Percentiles rank a stretch among this genome's conserved stretches.
phyloP scores from a whole-genome alignment of 1,284 basidiomycete genomes.

The Irpex sp. region DNA sequence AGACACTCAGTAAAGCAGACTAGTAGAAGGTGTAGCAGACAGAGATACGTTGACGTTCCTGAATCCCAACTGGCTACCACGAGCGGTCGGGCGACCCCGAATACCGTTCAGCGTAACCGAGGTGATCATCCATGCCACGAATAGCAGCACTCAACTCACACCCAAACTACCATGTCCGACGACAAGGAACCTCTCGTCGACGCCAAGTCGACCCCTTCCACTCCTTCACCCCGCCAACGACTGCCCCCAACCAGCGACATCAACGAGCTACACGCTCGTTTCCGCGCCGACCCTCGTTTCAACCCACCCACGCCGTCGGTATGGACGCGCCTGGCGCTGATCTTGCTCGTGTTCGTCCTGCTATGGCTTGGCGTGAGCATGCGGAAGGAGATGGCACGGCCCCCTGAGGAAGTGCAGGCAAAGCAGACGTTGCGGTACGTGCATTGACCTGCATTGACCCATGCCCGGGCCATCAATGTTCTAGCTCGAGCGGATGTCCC shows the following conservation, averaged over 20 bases:
- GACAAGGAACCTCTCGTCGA: slow-evolving; percentile 13
- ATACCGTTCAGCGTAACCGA: neutral
- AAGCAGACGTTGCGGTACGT: slow-evolving; percentile 34
- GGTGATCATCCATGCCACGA: neutral
- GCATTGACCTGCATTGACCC: neutral
- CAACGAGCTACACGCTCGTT: slow-evolving; percentile 20
- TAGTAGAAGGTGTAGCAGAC: neutral
- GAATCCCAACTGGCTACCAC: too few species aligned
- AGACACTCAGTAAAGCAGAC: neutral
- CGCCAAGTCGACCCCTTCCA: slow-evolving; percentile 1
- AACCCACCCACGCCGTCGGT: slow-evolving; percentile 39
- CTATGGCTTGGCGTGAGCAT: slow-evolving; percentile 41
- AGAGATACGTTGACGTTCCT: neutral
- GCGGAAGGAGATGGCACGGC: slow-evolving; percentile 20
- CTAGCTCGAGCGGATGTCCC: neutral
- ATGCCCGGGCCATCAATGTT: neutral
- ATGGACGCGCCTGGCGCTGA: slow-evolving; percentile 44
- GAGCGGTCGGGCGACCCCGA: slow-evolving; percentile 1
- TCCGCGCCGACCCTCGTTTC: slow-evolving; percentile 37
- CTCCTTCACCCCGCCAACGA: slow-evolving; percentile 13
- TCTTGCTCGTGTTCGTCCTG: slow-evolving; percentile 37
- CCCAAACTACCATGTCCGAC: slow-evolving; percentile 12
- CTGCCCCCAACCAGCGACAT: slow-evolving; percentile 23
- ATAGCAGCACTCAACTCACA: neutral
- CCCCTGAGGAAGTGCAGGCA: slow-evolving; percentile 43